Evolutionary conservation across 129 eudicot species (phyloP).

Genomic region (Logfia minima): DNA sequence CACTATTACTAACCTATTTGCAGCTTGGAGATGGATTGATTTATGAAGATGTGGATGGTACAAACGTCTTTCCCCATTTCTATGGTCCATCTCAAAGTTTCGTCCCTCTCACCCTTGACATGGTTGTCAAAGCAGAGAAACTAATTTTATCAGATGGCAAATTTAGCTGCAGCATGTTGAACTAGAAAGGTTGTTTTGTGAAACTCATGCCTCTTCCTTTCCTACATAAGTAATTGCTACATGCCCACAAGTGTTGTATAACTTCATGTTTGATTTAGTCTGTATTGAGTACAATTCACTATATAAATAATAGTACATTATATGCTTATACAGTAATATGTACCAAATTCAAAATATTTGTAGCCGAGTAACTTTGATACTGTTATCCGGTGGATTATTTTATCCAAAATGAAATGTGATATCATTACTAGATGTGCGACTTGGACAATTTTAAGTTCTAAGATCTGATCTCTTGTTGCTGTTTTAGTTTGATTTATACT

Average conservation of each 20-base stretch:
- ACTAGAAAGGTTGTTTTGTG: conserved; percentile 3
- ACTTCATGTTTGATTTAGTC: conserved; percentile 7
- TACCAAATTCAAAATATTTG: background rate
- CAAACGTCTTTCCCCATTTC: conserved; percentile 74
- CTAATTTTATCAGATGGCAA: conserved; percentile 46
- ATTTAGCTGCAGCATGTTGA: conserved; percentile 62
- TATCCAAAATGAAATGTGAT: background rate
- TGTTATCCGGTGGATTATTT: background rate
- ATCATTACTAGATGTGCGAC: background rate
- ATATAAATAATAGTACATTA: background rate
- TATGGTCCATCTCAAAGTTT: conserved; percentile 87
- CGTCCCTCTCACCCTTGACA: conserved; percentile 66
- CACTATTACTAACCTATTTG: background rate
- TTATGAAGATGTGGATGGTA: conserved; percentile 71
- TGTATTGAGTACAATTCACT: background rate
- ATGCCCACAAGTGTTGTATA: conserved; percentile 11
- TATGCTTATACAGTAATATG: background rate
- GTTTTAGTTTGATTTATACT: background rate
- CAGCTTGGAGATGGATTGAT: conserved; percentile 93
- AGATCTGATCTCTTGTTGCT: background rate
- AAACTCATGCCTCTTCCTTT: conserved; percentile 8
- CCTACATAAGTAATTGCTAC: background rate
- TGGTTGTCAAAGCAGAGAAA: conserved; percentile 67
- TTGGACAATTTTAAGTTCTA: background rate
- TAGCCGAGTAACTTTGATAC: background rate